Percentiles rank a stretch among this genome's conserved stretches.
Conservation (phyloP, 257 asterid species). For the Nemophila menziesii region DNA sequence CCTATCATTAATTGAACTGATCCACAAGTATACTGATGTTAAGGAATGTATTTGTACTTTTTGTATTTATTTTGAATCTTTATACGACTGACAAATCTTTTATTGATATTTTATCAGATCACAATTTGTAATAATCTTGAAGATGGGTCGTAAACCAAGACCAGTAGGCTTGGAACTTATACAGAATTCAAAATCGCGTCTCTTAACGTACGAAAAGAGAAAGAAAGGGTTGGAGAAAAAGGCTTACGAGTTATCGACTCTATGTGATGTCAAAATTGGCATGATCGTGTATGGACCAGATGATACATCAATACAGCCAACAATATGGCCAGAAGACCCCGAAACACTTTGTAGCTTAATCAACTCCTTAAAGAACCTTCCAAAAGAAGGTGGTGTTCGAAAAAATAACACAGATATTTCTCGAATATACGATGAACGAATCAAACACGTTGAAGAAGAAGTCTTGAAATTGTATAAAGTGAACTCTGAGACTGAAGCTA, state of each 20-base stretch:
- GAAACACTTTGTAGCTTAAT: neutral
- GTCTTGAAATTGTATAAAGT: neutral
- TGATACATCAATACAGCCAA: neutral
- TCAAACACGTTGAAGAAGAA: neutral
- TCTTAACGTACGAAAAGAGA: constrained; percentile 3
- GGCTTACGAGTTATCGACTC: constrained; percentile 14
- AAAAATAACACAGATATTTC: neutral
- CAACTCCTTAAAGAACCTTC: neutral
- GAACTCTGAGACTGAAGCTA: too few species aligned
- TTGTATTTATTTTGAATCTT: too few species aligned
- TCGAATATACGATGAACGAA: neutral
- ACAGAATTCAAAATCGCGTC: constrained; percentile 1
- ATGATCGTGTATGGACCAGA: constrained; percentile 7
- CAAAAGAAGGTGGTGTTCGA: neutral
- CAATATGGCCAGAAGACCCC: neutral
- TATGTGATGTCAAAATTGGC: constrained; percentile 15
- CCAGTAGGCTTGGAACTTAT: constrained; percentile 1
- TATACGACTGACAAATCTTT: too few species aligned
- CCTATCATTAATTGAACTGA: too few species aligned
- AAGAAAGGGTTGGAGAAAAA: constrained; percentile 14
- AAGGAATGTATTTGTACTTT: too few species aligned
- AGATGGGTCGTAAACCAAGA: neutral
- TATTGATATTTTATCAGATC: too few species aligned
- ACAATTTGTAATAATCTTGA: too few species aligned
- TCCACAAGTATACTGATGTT: too few species aligned